Percentiles rank a stretch among this genome's conserved stretches.
Evolutionary conservation across 2,329 filamentous ascomycete genomes (phyloP).

Genomic region (Plenodomus lindquistii): DNA sequence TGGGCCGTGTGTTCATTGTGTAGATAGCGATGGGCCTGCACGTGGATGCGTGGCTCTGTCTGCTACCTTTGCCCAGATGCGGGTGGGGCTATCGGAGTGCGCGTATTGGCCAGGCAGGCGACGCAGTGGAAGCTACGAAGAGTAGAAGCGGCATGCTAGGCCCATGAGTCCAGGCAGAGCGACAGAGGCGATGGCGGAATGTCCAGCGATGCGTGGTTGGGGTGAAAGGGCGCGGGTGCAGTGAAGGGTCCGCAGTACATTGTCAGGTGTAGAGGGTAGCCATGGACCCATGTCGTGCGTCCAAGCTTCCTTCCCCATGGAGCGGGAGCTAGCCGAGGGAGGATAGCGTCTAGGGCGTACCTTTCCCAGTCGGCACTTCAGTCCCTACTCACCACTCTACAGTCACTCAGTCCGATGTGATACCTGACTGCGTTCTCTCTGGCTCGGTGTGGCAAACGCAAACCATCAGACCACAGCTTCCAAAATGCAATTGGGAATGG

Average conservation of each 20-base stretch:
- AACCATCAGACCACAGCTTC: too few relatives aligned
- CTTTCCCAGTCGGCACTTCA: background rate
- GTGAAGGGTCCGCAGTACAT: conserved; percentile 10
- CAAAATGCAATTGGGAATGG: too few relatives aligned
- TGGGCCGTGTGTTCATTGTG: conserved; percentile 84
- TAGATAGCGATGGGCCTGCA: background rate
- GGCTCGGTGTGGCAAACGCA: too few relatives aligned
- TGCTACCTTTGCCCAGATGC: conserved; percentile 16
- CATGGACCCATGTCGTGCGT: conserved; percentile 18
- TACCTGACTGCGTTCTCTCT: too few relatives aligned
- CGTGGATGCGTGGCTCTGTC: background rate
- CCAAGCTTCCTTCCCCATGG: conserved; percentile 18
- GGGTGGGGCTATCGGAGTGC: conserved; percentile 8
- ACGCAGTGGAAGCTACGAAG: conserved; percentile 11
- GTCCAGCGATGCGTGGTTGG: conserved; percentile 5
- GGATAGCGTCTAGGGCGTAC: conserved; percentile 5
- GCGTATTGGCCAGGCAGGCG: conserved; percentile 17
- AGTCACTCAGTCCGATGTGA: too few relatives aligned
- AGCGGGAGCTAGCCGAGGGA: conserved; percentile 17
- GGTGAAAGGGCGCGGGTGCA: conserved; percentile 1
- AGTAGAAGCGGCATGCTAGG: conserved; percentile 26
- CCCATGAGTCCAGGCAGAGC: conserved; percentile 17
- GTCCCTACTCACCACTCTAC: background rate
- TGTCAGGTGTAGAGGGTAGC: background rate
- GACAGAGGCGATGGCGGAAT: conserved; percentile 12